phyloP scores from a whole-genome alignment of 208 protist genomes.

The Leishmania arabica region DNA sequence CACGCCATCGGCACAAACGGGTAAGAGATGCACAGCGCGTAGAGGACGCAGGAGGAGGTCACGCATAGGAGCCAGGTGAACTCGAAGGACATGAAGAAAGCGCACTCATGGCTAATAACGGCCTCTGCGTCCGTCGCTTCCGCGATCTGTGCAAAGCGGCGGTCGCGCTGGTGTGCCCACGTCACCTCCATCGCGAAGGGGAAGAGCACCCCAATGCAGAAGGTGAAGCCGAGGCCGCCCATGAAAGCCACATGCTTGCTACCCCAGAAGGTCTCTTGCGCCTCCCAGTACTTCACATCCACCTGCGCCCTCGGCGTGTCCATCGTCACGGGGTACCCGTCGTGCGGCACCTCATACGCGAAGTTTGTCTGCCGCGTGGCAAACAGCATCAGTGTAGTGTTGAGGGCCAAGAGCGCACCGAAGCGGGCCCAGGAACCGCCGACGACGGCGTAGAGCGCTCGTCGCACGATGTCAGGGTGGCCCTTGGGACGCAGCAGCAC shows the following conservation, averaged over 20 bases:
- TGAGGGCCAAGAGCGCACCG: slow-evolving; percentile 28
- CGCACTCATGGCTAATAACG: slow-evolving; percentile 25
- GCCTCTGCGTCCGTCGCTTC: slow-evolving; percentile 19
- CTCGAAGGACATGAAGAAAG: slow-evolving; percentile 62
- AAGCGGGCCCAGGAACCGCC: slow-evolving; percentile 44
- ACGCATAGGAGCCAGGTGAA: slow-evolving; percentile 23
- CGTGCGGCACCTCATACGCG: slow-evolving; percentile 49
- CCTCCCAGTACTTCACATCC: slow-evolving; percentile 50
- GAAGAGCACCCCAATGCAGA: slow-evolving; percentile 62
- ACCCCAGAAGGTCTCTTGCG: slow-evolving; percentile 57
- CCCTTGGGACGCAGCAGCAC: slow-evolving; percentile 24
- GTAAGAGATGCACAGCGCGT: slow-evolving; percentile 70
- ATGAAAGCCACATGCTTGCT: slow-evolving; percentile 59
- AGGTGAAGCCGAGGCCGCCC: slow-evolving; percentile 60
- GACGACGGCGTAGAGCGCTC: slow-evolving; percentile 19
- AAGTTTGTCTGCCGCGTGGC: slow-evolving; percentile 79
- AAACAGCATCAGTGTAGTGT: slow-evolving; percentile 56
- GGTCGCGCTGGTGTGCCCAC: slow-evolving; percentile 46
- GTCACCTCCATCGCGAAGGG: slow-evolving; percentile 71
- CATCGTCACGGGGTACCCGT: slow-evolving; percentile 52
- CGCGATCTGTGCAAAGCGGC: slow-evolving; percentile 35
- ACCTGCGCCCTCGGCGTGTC: slow-evolving; percentile 38
- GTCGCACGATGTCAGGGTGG: slow-evolving; percentile 16
- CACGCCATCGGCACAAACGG: slow-evolving; percentile 77
- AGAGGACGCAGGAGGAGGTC: slow-evolving; percentile 29